phyloP scores from a whole-genome alignment of 1,139 yeast species.

The Nadsonia starkeyi-henricii region DNA sequence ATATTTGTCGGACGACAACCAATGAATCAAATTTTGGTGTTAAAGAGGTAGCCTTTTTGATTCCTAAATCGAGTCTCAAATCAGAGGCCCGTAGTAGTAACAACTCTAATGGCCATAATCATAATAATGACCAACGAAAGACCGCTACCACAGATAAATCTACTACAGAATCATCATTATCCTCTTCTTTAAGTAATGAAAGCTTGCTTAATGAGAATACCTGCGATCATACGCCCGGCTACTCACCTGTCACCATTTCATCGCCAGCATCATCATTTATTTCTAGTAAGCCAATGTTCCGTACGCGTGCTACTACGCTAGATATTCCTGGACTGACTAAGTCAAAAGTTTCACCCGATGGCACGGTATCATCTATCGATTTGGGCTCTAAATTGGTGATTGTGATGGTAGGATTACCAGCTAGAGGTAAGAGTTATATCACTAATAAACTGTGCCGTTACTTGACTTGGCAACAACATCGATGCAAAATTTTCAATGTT shows the following conservation, averaged over 20 bases:
- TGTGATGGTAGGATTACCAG: slow-evolving; percentile 91
- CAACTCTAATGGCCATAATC: neutral
- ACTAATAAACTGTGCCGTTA: slow-evolving; percentile 81
- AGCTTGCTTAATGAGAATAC: neutral
- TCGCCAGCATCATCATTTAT: no score
- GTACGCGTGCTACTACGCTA: slow-evolving; percentile 50
- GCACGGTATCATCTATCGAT: slow-evolving; percentile 56
- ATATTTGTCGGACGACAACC: neutral
- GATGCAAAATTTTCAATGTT: slow-evolving; percentile 80
- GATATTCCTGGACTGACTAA: slow-evolving; percentile 90
- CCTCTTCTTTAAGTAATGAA: no score
- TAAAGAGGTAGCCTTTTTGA: neutral
- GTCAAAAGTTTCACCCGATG: slow-evolving; percentile 72
- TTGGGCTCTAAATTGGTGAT: slow-evolving; percentile 76
- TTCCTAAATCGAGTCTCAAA: neutral
- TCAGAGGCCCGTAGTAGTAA: neutral
- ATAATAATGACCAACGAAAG: no score
- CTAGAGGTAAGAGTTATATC: slow-evolving; percentile 83
- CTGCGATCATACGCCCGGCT: neutral
- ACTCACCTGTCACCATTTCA: neutral
- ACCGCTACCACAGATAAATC: no score
- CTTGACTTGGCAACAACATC: slow-evolving; percentile 85
- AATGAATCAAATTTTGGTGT: neutral
- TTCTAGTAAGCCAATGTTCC: no score
- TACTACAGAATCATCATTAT: no score